Evolutionary conservation across 2,329 filamentous ascomycete genomes (phyloP).

Genomic region (Trichophyton verrucosum): DNA sequence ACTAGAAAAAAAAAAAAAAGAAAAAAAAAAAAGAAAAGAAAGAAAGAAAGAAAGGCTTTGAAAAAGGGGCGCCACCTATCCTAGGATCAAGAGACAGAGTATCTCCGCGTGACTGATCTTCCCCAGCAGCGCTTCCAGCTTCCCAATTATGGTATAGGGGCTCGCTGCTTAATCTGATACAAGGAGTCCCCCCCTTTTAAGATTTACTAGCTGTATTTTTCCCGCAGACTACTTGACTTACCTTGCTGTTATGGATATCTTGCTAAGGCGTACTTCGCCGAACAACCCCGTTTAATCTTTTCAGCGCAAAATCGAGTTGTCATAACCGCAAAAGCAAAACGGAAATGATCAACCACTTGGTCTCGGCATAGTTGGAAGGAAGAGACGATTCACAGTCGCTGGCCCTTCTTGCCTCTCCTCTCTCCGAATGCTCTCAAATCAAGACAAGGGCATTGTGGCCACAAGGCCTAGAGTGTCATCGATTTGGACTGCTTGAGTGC

Average conservation of each 20-base stretch:
- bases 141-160: slow-evolving; percentile 3
- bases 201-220: slow-evolving; percentile 1
- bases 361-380: not conserved
- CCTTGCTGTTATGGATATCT: not conserved
- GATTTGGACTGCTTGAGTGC: not conserved
- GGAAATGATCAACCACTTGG: not conserved
- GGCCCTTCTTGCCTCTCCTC: not conserved
- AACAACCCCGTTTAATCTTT: not conserved
- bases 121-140: slow-evolving; percentile 5
- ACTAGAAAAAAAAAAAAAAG: not conserved
- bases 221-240: not conserved
- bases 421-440: not conserved
- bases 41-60: not conserved
- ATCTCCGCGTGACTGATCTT: slow-evolving; percentile 1
- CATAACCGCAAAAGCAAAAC: not conserved
- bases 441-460: not conserved
- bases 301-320: not conserved
- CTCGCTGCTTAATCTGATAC: not conserved
- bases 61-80: not conserved
- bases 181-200: not conserved
- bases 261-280: not conserved
- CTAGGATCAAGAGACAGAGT: not conserved
- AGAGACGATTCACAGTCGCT: not conserved
- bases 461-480: not conserved
- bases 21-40: not conserved